Evolutionary conservation across 2,329 filamentous ascomycete species (phyloP).

Genomic region (Emergomyces pasteurianus): DNA sequence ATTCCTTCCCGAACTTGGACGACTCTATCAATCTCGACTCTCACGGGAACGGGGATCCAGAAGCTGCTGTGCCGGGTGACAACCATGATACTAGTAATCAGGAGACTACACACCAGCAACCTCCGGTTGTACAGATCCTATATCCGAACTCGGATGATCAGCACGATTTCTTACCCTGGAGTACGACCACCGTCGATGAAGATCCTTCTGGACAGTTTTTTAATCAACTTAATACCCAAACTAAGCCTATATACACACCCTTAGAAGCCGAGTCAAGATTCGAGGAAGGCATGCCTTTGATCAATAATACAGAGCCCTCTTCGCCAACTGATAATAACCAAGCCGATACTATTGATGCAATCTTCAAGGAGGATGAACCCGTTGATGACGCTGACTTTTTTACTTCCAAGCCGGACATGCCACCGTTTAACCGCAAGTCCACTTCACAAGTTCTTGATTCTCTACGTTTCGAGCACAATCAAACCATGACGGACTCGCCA

Average conservation of each 20-base stretch:
- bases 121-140: not conserved
- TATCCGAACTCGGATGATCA: not conserved
- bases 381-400: constrained; percentile 29
- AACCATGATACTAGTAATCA: not conserved
- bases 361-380: constrained; percentile 29
- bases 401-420: constrained; percentile 10
- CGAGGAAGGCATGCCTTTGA: constrained; percentile 56
- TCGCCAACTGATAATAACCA: constrained; percentile 16
- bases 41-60: not conserved
- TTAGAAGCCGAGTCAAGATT: constrained; percentile 46
- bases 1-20: constrained; percentile 10
- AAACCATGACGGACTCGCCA: constrained; percentile 6
- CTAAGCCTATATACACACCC: constrained; percentile 26
- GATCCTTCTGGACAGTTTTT: constrained; percentile 51
- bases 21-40: not conserved
- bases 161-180: constrained; percentile 26
- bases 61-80: not conserved
- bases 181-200: constrained; percentile 36
- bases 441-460: constrained; percentile 54
- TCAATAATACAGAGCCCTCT: constrained; percentile 30
- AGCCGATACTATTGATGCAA: constrained; percentile 16
- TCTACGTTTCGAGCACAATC: constrained; percentile 28
- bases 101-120: not conserved
- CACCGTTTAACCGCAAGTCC: constrained; percentile 52
- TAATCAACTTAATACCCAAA: constrained; percentile 34